Base-by-base conservation (phyloP, 148 eudicot genomes). In the Spergularia bocconei region DNA sequence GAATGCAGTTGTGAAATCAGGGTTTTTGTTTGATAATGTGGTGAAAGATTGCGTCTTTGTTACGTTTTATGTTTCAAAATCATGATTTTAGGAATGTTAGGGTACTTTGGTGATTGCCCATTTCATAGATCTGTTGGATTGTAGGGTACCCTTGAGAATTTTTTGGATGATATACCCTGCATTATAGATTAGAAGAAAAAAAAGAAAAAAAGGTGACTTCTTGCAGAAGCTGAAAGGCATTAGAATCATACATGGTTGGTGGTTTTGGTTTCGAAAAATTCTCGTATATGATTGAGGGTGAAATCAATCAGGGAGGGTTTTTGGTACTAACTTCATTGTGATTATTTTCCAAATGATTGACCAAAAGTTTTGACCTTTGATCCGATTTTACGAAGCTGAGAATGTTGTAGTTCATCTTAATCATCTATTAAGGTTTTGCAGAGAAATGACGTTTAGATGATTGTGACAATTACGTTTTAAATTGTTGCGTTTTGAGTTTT, bases 81-180 rank as follows among this genome's bases (percentile, higher is more conserved):
- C 44, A 13, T 33, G 48, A 36, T 36, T 63, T 38, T 14, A 36
- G 7, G 11, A 36, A 63, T 5, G 19, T 33, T 63, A 15, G 13
- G 13, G 39, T 23, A 59, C 11, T 59, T 59, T 59, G 4, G 52
- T 10, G 29, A 23, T 4, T 78, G 48, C 58, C 9, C 64, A 21
- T 71, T 1, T 23, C 55, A 0, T 79, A 69, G 82, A 79, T 79
- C 82, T 79, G 53, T 74, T 61, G 68, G 47, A 74, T 59, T 68
- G 17, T 12, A 48, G 12, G 11, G 68, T 16, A 6, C 9, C 7
- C 12, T 16, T 29, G 64, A 33, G 39, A 12, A 63, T 4, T 63
- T 38, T 13, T 41, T 12, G 44, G 13, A 29, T 11, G 47, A 36
- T 63, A 6, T 59, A 21, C 13, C 33, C 63, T 59, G 44, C 29